These are phyloP conservation scores for Hirschfeldia incana DNA, from an alignment of 345 rosid genomes.

Conservation along the genomic window DNA sequence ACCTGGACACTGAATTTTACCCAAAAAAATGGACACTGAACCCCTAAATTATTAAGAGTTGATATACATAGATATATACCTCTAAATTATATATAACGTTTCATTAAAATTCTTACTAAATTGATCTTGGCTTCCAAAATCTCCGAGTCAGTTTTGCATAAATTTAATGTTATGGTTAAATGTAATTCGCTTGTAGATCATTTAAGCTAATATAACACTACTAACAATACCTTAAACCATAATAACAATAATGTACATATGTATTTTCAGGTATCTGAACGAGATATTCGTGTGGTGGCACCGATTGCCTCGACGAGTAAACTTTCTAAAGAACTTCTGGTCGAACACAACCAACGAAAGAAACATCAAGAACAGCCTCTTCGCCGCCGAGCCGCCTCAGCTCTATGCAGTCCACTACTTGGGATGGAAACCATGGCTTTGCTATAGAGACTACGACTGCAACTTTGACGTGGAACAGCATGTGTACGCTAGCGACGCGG, in stretches of 20 bases:
- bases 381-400: conserved; percentile 74
- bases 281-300: conserved; percentile 96
- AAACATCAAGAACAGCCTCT: conserved; percentile 67
- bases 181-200: too few species aligned
- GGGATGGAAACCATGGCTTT: conserved; percentile 89
- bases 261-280: conserved; percentile 51
- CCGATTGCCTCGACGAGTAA: conserved; percentile 75
- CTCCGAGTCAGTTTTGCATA: too few species aligned
- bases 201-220: not conserved
- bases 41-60: too few species aligned
- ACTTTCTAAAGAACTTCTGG: conserved; percentile 88
- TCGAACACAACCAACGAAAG: conserved; percentile 71
- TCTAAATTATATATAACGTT: too few species aligned
- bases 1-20: too few species aligned
- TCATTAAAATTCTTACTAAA: too few species aligned
- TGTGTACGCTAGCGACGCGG: conserved; percentile 87
- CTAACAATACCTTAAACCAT: not conserved
- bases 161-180: too few species aligned
- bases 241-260: not conserved
- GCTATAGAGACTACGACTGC: conserved; percentile 93
- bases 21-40: too few species aligned
- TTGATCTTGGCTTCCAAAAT: too few species aligned
- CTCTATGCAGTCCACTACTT: conserved; percentile 78
- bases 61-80: too few species aligned
- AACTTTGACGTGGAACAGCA: conserved; percentile 66